Conservation (phyloP, 306 rosid species). For the Gillenia trifoliata region DNA sequence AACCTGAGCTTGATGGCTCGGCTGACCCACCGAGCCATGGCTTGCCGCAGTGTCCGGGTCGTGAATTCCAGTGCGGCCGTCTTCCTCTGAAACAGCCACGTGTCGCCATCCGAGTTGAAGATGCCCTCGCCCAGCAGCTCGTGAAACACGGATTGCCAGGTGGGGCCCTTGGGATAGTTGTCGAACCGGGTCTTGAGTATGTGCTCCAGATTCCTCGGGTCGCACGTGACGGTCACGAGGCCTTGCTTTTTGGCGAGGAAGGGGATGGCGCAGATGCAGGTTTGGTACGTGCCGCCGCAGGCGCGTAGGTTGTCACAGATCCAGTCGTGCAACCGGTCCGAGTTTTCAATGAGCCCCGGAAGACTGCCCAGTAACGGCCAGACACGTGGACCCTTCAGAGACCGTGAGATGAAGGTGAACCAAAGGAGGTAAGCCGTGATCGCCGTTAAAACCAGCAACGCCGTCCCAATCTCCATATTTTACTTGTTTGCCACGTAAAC, state of each 20-base stretch:
- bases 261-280: slow-evolving; percentile 93
- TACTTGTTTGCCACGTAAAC: neutral
- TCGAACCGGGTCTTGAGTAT: slow-evolving; percentile 81
- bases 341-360: slow-evolving; percentile 71
- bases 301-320: slow-evolving; percentile 87
- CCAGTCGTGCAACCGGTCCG: slow-evolving; percentile 93
- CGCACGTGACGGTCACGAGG: slow-evolving; percentile 97
- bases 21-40: slow-evolving; percentile 94
- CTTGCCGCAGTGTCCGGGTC: slow-evolving; percentile 80
- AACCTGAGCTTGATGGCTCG: slow-evolving; percentile 82
- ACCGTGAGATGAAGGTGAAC: slow-evolving; percentile 88
- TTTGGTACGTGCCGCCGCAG: slow-evolving; percentile 95
- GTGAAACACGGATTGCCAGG: slow-evolving; percentile 90
- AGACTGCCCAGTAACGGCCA: slow-evolving; percentile 91
- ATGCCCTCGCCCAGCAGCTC: slow-evolving; percentile 86
- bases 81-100: slow-evolving; percentile 90
- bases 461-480: slow-evolving; percentile 67
- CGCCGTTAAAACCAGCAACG: slow-evolving; percentile 60
- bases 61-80: slow-evolving; percentile 93
- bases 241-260: slow-evolving; percentile 79
- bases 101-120: slow-evolving; percentile 87
- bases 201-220: slow-evolving; percentile 86
- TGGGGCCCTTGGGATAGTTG: slow-evolving; percentile 88
- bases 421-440: slow-evolving; percentile 66
- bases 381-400: slow-evolving; percentile 78